Evolutionary conservation across 1,139 yeast species (phyloP).

Genomic region (Pichia kudriavzevii): DNA sequence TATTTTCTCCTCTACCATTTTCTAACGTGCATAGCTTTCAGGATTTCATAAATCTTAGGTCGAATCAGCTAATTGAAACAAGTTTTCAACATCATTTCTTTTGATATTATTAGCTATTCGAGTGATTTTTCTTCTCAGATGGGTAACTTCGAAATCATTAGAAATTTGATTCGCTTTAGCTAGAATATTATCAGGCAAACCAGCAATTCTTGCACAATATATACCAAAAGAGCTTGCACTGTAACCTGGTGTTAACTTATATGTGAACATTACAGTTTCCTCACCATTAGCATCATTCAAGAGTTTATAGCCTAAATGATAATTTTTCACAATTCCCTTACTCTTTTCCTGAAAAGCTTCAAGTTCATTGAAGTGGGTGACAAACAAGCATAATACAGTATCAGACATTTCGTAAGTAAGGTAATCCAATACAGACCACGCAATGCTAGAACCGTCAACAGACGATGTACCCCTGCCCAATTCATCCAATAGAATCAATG

Average conservation of each 20-base stretch:
- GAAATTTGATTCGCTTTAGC: conserved; percentile 43
- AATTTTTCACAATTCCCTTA: conserved; percentile 42
- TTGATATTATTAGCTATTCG: conserved; percentile 6
- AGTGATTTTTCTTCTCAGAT: conserved; percentile 10
- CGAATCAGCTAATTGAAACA: conserved; percentile 12
- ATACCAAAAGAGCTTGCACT: conserved; percentile 67
- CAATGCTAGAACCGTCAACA: conserved; percentile 81
- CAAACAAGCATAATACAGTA: conserved; percentile 61
- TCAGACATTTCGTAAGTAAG: conserved; percentile 35
- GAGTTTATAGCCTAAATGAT: conserved; percentile 67
- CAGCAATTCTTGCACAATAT: conserved; percentile 70
- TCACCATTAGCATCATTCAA: conserved; percentile 20
- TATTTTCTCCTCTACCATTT: too few relatives aligned
- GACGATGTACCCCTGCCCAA: conserved; percentile 85
- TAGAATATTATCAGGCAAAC: conserved; percentile 45
- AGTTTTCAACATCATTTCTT: conserved; percentile 6
- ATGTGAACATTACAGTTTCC: conserved; percentile 50
- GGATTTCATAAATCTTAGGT: too few relatives aligned
- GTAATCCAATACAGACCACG: conserved; percentile 66
- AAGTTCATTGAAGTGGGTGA: conserved; percentile 82
- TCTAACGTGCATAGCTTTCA: too few relatives aligned
- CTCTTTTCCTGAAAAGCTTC: conserved; percentile 42
- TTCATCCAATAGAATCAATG: conserved; percentile 56
- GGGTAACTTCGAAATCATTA: conserved; percentile 31
- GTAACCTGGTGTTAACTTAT: conserved; percentile 51